Percentiles rank a stretch among this genome's conserved stretches.
Evolutionary conservation across 2,329 filamentous ascomycete genomes (phyloP).

Genomic region (Amylocarpus encephaloides): DNA sequence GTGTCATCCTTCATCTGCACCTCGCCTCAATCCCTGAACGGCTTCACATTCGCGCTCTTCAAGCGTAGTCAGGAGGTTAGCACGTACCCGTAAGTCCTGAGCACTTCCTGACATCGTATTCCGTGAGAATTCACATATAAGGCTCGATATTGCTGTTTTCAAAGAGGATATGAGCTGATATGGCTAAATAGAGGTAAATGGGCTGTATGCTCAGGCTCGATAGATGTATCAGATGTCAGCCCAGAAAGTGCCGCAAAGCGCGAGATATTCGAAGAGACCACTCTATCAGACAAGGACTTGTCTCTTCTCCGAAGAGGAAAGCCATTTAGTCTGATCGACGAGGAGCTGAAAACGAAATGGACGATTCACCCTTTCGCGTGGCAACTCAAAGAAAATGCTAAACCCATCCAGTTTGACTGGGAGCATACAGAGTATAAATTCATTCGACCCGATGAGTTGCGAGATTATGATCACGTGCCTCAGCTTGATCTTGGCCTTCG

Average conservation of each 20-base stretch:
- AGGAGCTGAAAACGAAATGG: conserved; percentile 50
- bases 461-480: conserved; percentile 47
- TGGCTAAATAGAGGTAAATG: conserved; percentile 43
- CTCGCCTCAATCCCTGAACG: conserved; percentile 17
- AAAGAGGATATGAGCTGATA: conserved; percentile 6
- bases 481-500: conserved; percentile 50
- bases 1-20: conserved; percentile 41
- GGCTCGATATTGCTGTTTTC: too few species aligned
- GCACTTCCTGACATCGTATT: conserved; percentile 3
- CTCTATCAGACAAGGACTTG: conserved; percentile 36
- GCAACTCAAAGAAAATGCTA: conserved; percentile 37
- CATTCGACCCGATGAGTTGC: conserved; percentile 40
- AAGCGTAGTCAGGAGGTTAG: conserved; percentile 51
- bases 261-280: conserved; percentile 57
- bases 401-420: conserved; percentile 51
- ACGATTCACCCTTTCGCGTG: conserved; percentile 58
- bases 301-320: conserved; percentile 39
- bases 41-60: conserved; percentile 53
- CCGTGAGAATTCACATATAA: neutral
- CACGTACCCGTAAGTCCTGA: conserved; percentile 48
- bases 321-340: conserved; percentile 50
- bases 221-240: conserved; percentile 46
- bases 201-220: conserved; percentile 56
- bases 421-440: conserved; percentile 58
- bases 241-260: conserved; percentile 54